Conservation (phyloP, 78 protist genomes). For the Trichosphaerium sp. region DNA sequence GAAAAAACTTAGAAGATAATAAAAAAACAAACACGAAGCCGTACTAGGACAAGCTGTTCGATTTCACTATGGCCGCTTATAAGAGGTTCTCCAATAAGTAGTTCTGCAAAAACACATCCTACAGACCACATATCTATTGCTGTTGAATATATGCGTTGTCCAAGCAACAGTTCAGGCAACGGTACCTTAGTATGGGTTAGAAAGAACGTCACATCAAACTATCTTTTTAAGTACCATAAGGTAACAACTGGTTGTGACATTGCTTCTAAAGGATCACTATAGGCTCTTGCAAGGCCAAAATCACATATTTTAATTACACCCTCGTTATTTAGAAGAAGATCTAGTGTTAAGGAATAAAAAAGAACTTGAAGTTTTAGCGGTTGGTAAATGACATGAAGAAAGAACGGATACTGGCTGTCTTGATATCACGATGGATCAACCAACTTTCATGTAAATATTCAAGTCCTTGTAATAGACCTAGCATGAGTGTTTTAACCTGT, state of each 20-base stretch:
- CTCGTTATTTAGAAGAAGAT: slow-evolving; percentile 25
- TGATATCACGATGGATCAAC: slow-evolving; percentile 56
- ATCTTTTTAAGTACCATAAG: slow-evolving; percentile 51
- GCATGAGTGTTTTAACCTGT: slow-evolving; percentile 33
- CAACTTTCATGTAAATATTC: slow-evolving; percentile 38
- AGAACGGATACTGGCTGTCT: no score
- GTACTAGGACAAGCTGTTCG: no score
- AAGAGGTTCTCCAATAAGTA: no score
- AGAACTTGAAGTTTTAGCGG: no score
- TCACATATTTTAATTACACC: slow-evolving; percentile 91
- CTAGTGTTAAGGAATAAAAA: no score
- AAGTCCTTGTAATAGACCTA: slow-evolving; percentile 29
- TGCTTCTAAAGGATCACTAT: slow-evolving; percentile 73
- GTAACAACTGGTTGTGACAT: slow-evolving; percentile 81
- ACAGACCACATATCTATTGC: slow-evolving; percentile 96
- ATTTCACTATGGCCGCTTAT: no score
- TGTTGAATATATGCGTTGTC: slow-evolving; percentile 73
- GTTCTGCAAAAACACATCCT: no score
- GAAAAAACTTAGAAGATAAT: no score
- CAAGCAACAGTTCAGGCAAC: slow-evolving; percentile 95
- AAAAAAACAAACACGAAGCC: no score
- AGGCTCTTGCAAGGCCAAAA: slow-evolving; percentile 95
- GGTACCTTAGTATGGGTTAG: slow-evolving; percentile 74
- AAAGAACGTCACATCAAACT: background rate
- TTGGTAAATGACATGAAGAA: no score